phyloP scores from a whole-genome alignment of 345 rosid genomes.

The Camelina neglecta region DNA sequence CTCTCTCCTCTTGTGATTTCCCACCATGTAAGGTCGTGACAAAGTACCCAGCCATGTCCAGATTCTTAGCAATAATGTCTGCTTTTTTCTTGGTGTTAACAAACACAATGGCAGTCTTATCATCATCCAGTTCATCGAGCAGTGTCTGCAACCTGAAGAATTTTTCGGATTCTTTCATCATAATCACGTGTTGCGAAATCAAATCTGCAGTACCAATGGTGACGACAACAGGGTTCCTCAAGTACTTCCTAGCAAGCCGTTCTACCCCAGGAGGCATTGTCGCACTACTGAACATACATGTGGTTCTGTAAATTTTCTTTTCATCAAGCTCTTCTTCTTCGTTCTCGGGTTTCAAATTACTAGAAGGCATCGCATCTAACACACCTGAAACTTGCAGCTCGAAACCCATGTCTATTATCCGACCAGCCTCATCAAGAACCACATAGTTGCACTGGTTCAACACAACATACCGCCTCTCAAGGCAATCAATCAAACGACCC shows the following conservation, averaged over 20 bases:
- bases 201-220: constrained; percentile 90
- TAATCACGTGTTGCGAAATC: constrained; percentile 84
- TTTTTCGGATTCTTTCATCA: constrained; percentile 91
- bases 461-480: constrained; percentile 90
- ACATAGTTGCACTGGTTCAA: constrained; percentile 92
- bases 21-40: constrained; percentile 95
- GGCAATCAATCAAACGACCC: constrained; percentile 85
- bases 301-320: constrained; percentile 88
- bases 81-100: constrained; percentile 91
- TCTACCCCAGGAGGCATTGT: constrained; percentile 97
- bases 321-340: constrained; percentile 97
- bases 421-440: constrained; percentile 98
- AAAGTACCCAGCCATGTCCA: constrained; percentile 81
- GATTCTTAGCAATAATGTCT: constrained; percentile 77
- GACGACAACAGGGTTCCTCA: constrained; percentile 96
- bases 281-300: constrained; percentile 98
- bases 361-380: constrained; percentile 92
- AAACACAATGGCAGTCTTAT: constrained; percentile 88
- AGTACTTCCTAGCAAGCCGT: constrained; percentile 89
- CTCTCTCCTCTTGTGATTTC: constrained; percentile 95
- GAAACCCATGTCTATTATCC: constrained; percentile 97
- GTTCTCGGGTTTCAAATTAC: constrained; percentile 91
- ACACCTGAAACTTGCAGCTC: constrained; percentile 94
- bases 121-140: constrained; percentile 86
- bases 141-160: constrained; percentile 67